Conservation (phyloP, 225 moss, liverwort and hornwort species). For the Asterella californica region DNA sequence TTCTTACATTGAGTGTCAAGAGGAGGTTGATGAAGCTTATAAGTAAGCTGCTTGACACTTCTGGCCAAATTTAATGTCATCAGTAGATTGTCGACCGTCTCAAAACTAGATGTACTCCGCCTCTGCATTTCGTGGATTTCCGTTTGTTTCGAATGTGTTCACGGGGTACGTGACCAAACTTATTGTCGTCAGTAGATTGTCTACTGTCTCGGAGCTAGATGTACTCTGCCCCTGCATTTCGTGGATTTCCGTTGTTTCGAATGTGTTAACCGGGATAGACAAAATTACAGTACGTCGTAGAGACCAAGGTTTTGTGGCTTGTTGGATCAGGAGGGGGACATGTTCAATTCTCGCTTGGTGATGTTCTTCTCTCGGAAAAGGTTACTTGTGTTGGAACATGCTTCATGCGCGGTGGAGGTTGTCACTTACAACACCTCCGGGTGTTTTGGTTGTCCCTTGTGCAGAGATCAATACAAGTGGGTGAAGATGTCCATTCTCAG, state of each 20-base stretch:
- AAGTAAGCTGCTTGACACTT: conserved; percentile 18
- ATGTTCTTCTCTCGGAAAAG: not conserved
- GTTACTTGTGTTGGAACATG: not conserved
- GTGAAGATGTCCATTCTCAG: conserved; percentile 51
- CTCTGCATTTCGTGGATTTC: not conserved
- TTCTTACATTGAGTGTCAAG: conserved; percentile 42
- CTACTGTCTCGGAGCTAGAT: too few species aligned
- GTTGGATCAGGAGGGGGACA: not conserved
- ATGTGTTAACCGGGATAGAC: too few species aligned
- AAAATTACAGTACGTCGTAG: not conserved
- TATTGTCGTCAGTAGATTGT: too few species aligned
- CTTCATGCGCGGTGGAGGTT: not conserved
- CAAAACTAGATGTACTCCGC: not conserved
- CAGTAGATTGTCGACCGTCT: not conserved
- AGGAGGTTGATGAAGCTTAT: conserved; percentile 44
- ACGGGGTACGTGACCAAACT: not conserved
- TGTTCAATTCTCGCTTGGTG: not conserved
- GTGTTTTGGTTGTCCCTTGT: not conserved
- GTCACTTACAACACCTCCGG: not conserved
- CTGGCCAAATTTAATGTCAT: not conserved
- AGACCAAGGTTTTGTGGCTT: not conserved
- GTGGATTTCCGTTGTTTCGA: too few species aligned
- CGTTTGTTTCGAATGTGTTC: not conserved
- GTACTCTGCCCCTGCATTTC: too few species aligned
- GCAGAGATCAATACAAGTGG: conserved; percentile 41